Conservation (phyloP, 768 basidiomycete species). For the Leccinellum albellum region DNA sequence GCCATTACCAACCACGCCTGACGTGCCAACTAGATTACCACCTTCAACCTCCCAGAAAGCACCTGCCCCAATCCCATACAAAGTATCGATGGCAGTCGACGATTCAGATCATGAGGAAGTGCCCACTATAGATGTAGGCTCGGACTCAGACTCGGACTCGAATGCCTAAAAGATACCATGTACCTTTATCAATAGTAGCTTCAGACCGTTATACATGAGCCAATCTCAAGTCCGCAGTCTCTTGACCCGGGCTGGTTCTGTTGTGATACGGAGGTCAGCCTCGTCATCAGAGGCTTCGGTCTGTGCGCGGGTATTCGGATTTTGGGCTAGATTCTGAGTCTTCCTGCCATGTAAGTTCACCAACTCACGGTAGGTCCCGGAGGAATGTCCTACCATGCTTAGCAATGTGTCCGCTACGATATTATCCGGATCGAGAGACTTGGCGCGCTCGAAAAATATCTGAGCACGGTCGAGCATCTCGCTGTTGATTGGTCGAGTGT, state of each 20-base stretch:
- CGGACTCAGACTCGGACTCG: slow-evolving; percentile 82
- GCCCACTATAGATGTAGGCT: slow-evolving; percentile 73
- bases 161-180: slow-evolving; percentile 35
- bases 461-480: slow-evolving; percentile 48
- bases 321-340: slow-evolving; percentile 26
- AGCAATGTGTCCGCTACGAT: slow-evolving; percentile 51
- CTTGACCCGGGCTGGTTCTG: slow-evolving; percentile 8
- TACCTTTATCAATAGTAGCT: background rate
- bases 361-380: background rate
- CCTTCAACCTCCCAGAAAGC: slow-evolving; percentile 1
- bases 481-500: slow-evolving; percentile 29
- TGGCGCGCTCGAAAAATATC: slow-evolving; percentile 62
- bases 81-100: slow-evolving; percentile 19
- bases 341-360: background rate
- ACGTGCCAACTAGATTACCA: background rate
- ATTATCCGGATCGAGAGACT: slow-evolving; percentile 55
- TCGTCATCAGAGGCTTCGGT: slow-evolving; percentile 37
- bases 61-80: background rate
- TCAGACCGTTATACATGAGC: background rate
- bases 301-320: slow-evolving; percentile 3
- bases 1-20: background rate
- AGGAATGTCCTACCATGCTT: slow-evolving; percentile 39
- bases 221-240: slow-evolving; percentile 12
- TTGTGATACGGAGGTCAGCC: slow-evolving; percentile 2
- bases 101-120: slow-evolving; percentile 71